Evolutionary conservation across 108 stramenopile species (phyloP).

Genomic region (Licmophora abbreviata): DNA sequence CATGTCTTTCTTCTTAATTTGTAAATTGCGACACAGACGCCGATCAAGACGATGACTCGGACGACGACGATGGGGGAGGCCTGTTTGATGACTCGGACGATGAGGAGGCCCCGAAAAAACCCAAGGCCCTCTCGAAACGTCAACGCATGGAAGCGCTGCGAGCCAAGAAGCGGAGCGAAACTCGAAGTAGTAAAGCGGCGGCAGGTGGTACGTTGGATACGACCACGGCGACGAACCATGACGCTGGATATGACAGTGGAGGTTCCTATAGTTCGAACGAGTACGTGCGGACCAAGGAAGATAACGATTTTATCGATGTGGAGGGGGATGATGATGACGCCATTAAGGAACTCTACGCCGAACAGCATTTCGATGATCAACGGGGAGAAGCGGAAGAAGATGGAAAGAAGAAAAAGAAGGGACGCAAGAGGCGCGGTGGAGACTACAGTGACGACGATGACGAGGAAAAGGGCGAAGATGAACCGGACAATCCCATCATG

Average conservation of each 20-base stretch:
- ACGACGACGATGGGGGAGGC: slow-evolving; percentile 37
- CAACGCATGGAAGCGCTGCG: slow-evolving; percentile 78
- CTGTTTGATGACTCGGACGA: slow-evolving; percentile 57
- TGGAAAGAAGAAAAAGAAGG: slow-evolving; percentile 31
- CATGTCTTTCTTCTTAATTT: slow-evolving; percentile 10
- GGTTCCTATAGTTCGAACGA: slow-evolving; percentile 65
- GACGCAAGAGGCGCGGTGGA: slow-evolving; percentile 29
- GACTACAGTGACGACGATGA: slow-evolving; percentile 32
- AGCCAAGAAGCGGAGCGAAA: slow-evolving; percentile 33
- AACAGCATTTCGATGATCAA: slow-evolving; percentile 86
- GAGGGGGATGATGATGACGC: slow-evolving; percentile 87
- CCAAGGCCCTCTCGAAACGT: slow-evolving; percentile 30
- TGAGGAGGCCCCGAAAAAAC: slow-evolving; percentile 31
- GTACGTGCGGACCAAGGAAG: slow-evolving; percentile 70
- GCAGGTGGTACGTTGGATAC: slow-evolving; percentile 11
- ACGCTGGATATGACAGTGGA: slow-evolving; percentile 54
- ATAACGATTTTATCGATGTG: slow-evolving; percentile 85
- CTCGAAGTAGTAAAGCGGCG: not conserved
- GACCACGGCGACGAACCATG: slow-evolving; percentile 18
- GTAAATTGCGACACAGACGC: slow-evolving; percentile 20
- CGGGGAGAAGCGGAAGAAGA: slow-evolving; percentile 38
- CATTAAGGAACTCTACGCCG: slow-evolving; percentile 75
- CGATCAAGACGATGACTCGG: slow-evolving; percentile 35
- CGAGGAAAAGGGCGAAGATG: slow-evolving; percentile 36
- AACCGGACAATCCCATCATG: slow-evolving; percentile 68